These are phyloP conservation scores for Suhomyces taliae DNA, from an alignment of 1,139 yeast genomes.

Conservation along the genomic window DNA sequence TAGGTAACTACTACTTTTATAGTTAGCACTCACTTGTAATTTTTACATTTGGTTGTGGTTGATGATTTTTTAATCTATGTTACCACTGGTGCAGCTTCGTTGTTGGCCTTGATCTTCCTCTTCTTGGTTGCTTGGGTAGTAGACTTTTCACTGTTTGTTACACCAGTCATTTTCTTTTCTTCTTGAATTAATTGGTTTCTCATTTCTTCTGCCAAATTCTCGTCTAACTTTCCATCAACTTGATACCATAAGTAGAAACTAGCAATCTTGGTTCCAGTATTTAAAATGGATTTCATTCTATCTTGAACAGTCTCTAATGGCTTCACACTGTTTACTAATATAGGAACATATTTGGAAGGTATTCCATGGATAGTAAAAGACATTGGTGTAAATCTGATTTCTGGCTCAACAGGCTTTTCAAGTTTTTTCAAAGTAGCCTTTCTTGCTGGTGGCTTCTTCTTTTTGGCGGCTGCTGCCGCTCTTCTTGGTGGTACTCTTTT, in stretches of 20 bases:
- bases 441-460: slow-evolving; percentile 26
- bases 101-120: slow-evolving; percentile 30
- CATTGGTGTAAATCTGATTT: slow-evolving; percentile 54
- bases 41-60: not conserved
- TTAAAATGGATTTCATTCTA: slow-evolving; percentile 62
- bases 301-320: slow-evolving; percentile 55
- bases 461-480: slow-evolving; percentile 14
- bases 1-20: no score
- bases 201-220: slow-evolving; percentile 49
- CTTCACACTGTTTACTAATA: slow-evolving; percentile 68
- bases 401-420: slow-evolving; percentile 40
- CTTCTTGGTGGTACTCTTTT: slow-evolving; percentile 25
- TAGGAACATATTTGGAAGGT: slow-evolving; percentile 65
- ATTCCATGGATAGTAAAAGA: slow-evolving; percentile 64
- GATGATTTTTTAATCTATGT: not conserved
- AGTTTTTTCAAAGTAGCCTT: slow-evolving; percentile 19
- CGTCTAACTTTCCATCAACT: slow-evolving; percentile 77
- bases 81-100: slow-evolving; percentile 6
- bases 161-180: slow-evolving; percentile 46
- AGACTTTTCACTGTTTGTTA: slow-evolving; percentile 7
- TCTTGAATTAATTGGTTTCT: slow-evolving; percentile 40
- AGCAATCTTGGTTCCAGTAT: slow-evolving; percentile 59
- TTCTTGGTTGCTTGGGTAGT: slow-evolving; percentile 27
- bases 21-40: no score
- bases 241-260: slow-evolving; percentile 80